phyloP scores from a whole-genome alignment of 2,329 filamentous ascomycete species.

The Ramularia collo-cygni region DNA sequence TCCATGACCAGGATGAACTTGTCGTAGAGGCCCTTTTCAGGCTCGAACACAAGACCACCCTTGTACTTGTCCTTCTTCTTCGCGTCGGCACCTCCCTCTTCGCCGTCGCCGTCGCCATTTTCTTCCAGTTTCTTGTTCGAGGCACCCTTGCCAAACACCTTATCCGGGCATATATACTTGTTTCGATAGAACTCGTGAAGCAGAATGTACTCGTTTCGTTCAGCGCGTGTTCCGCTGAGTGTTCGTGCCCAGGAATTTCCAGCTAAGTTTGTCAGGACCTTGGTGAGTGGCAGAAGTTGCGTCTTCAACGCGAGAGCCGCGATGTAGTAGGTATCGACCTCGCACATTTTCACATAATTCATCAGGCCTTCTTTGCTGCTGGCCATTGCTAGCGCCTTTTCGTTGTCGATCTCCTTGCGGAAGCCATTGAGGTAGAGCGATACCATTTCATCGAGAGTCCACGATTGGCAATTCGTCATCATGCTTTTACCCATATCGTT shows the following conservation, averaged over 20 bases:
- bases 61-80: constrained; percentile 99
- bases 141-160: constrained; percentile 66
- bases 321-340: constrained; percentile 93
- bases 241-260: constrained; percentile 98
- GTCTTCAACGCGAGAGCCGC: constrained; percentile 81
- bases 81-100: constrained; percentile 53
- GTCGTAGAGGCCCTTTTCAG: constrained; percentile 95
- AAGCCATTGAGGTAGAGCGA: constrained; percentile 71
- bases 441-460: constrained; percentile 97
- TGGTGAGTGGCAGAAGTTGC: constrained; percentile 88
- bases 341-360: constrained; percentile 89
- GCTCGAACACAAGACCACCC: constrained; percentile 95
- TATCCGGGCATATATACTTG: constrained; percentile 97
- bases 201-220: constrained; percentile 98
- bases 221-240: constrained; percentile 87
- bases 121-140: constrained; percentile 62
- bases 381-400: constrained; percentile 74
- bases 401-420: constrained; percentile 81
- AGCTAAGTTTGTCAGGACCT: constrained; percentile 90
- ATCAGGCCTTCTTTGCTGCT: constrained; percentile 76
- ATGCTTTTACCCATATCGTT: constrained; percentile 96
- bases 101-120: constrained; percentile 61
- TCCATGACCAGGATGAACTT: constrained; percentile 99
- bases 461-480: constrained; percentile 96
- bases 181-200: constrained; percentile 94